Base-by-base conservation (phyloP, 2,329 filamentous ascomycete genomes). In the Leptographium wingfieldii region DNA sequence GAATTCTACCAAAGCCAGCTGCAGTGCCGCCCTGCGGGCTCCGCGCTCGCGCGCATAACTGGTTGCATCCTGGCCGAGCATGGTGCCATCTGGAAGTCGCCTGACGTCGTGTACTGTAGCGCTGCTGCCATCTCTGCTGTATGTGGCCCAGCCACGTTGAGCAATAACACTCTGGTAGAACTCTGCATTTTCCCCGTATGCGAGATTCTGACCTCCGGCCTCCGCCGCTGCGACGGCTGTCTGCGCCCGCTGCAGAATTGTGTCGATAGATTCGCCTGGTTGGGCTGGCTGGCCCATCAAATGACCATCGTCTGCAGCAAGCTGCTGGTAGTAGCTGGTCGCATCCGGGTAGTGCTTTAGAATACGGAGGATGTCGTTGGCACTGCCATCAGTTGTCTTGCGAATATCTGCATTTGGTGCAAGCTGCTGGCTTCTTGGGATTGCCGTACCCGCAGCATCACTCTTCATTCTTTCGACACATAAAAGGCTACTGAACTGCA, bases 11-110 rank as follows among this genome's bases (percentile, higher is more conserved):
- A 80, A 69, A 22, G 69, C 70, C 35, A 72, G 71, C 63, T 79
- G 76, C 27, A 80, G 67, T 22, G 72, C 77, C 9, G 76, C 77
- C 53, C 78, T 73, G 51, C 73, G 71, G 59, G 70, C 71, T 1
- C 76, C 77, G 12, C 75, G 74, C 57, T 74, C 71, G 3, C 57
- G 59, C 2, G 72, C 70, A 63, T 71, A 75, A 22, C 63, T 58
- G 3, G 31, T 19, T 11, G 58, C 51, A 35, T 59, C 48, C 29
- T 58, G 11, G 3, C 19, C 48, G 35, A 69, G 64, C 1, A 61
- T 60, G 25, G 65, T 62, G 59, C 67, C 63, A 19, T 64, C 59
- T 46, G 68, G 66, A 51, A 62, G 14, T 9, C n/a, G 35, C 55
- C 9, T 46, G 27, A 22, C 14, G 9, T 29, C 31, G 5, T 5